Evolutionary conservation across 768 basidiomycete species (phyloP), one percentile per base, ranked within the genome.

Genomic region (Rhodocollybia butyracea): DNA sequence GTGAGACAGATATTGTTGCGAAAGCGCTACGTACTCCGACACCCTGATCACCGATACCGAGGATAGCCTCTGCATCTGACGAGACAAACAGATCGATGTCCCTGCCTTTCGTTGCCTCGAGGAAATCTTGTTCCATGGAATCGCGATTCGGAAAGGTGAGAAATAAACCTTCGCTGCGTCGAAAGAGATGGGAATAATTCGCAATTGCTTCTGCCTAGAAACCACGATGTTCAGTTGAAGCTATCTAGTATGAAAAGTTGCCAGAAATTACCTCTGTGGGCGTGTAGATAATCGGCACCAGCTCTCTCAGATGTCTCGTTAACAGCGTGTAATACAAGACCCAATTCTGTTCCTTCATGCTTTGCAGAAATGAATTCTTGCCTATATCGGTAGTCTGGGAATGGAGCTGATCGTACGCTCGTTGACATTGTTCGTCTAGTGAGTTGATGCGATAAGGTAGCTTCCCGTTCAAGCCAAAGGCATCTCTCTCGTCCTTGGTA

Each of bases 11-110:
- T n/a, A 22, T 54, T 64, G 55, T 63, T 66, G 46, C 19, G 43
- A 45, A 27, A 38, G 67, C 64, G 57, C 31, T 10, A 62, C 70
- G 50, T 63, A 80, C 85, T 67, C 75, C 89, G 70, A 93, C 91
- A 55, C 92, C 86, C 65, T 84, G 83, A 61, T 85, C 83, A 45
- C 84, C 84, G 55, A 86, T 85, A 8, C 93, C 93, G 10, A 95
- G 73, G 56, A 94, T 94, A 0, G 89, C 89, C 62, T 93, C 91
- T 3, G 86, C 83, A 65, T 95, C 93, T 0, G 90, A 88, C 53
- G 87, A 86, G 24, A 94, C 90, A 48, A 95, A 77, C 22, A 94
- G 74, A 57, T 94, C 87, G 53, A 94, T 82, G 26, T 85, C 72
- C 26, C 76, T 72, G 6, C 79, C 83, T 31, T 71, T 73, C 1